These are phyloP conservation scores for Aphanoascus verrucosus DNA, from an alignment of 2,329 filamentous ascomycete species.

Conservation along the genomic window DNA sequence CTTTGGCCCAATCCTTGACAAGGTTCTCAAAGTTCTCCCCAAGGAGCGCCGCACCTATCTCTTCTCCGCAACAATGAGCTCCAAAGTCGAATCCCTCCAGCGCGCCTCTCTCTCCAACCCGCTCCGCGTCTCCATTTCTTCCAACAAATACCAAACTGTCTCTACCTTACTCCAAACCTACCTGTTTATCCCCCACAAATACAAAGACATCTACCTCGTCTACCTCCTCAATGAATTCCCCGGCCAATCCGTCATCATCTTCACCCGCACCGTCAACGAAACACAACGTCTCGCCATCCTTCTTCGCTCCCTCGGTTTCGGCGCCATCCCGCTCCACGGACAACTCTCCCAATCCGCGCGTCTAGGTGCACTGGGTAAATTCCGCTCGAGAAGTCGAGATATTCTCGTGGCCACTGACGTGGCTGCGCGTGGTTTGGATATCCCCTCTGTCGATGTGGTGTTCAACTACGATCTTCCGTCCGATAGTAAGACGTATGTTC, in stretches of 20 bases:
- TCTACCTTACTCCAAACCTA: slow-evolving; percentile 78
- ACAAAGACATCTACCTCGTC: slow-evolving; percentile 85
- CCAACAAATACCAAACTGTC: slow-evolving; percentile 82
- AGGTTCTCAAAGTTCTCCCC: slow-evolving; percentile 81
- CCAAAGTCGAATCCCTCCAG: slow-evolving; percentile 85
- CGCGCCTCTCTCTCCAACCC: slow-evolving; percentile 79
- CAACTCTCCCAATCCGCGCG: slow-evolving; percentile 81
- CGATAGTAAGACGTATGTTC: slow-evolving; percentile 83
- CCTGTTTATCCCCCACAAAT: slow-evolving; percentile 71
- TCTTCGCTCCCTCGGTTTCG: slow-evolving; percentile 72
- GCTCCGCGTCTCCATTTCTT: slow-evolving; percentile 67
- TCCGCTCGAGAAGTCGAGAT: slow-evolving; percentile 65
- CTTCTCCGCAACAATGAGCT: slow-evolving; percentile 89
- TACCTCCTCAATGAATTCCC: slow-evolving; percentile 75
- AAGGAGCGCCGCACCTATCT: slow-evolving; percentile 69
- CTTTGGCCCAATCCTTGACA: slow-evolving; percentile 85
- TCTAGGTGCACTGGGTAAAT: slow-evolving; percentile 80
- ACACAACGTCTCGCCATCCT: slow-evolving; percentile 76
- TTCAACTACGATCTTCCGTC: slow-evolving; percentile 74
- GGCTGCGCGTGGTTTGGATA: slow-evolving; percentile 80
- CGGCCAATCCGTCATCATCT: slow-evolving; percentile 80
- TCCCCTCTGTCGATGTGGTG: slow-evolving; percentile 74
- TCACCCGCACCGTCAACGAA: slow-evolving; percentile 85
- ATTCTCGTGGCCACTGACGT: slow-evolving; percentile 90
- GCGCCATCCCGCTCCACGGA: slow-evolving; percentile 84